Base-by-base conservation (phyloP, 805 yeast genomes). In the Pichia insulana region DNA sequence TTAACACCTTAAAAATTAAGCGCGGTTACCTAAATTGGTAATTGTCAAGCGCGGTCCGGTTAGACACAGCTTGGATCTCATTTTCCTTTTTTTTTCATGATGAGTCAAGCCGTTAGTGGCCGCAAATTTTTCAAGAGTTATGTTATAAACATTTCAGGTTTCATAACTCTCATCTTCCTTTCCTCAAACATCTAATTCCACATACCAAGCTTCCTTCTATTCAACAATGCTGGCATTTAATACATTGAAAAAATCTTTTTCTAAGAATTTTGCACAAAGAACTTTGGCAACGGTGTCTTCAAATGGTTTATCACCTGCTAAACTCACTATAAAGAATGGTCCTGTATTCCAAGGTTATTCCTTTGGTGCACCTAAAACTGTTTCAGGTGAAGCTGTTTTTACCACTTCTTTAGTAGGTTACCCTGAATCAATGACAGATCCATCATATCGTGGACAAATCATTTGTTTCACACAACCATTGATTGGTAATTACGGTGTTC, bases 381-480 rank as follows among this genome's bases (percentile, higher is more conserved):
- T 87, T 48, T 80, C 94, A 46, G 99, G 99, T 50, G 99, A 92
- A 65, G 95, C 96, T 26, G 98, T 94, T 36, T 92, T 92, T 70
- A 87, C 97, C 37, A 94, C 99, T 28, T 92, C 97, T 7, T 73
- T 94, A 63, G 98, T 92, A 11, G 99, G 98, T 16, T 92, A 92
- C 65, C 97, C 98, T 15, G 98, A 92, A 65, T 85, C 96, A 8
- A 88, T 92, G 94, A 92, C 98, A 18, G 98, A 92, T 64, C 99
- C 99, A 31, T 88, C 97, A 7, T 92, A 92, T 65, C 81, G 80
- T 55, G 99, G 98, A 40, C 99, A 92, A 70, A 92, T 92, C 53
- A 76, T 92, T 52, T 95, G 92, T 47, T 86, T 92, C 68, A 92
- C 98, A 7, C 97, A 88, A 65, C 98, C 98, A 18, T 73, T 92